Base-by-base conservation (phyloP, 2,329 filamentous ascomycete species). In the Penicillium palitans region DNA sequence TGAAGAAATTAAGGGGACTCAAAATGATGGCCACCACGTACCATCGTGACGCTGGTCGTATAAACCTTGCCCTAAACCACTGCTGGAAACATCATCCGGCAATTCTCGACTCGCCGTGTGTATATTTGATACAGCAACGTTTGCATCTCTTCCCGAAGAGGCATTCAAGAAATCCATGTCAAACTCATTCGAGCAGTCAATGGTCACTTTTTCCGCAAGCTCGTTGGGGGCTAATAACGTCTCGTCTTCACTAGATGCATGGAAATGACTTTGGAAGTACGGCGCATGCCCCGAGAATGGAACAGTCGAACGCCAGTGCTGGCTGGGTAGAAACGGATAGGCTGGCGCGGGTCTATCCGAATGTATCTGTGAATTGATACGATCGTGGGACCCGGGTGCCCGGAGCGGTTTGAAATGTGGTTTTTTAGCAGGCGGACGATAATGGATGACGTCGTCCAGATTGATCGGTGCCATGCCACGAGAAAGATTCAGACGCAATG, bases 361-460 rank as follows among this genome's bases (percentile, higher is more conserved):
- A 49, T 27, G 7, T 50, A 21, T 25, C 46, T 55, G 6, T 55
- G 15, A 50, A 50, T 55, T 2, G 47, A 35, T 35, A 31, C 41
- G 37, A 44, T 24, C 15, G 45, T 50, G 24, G 46, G 47, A 45
- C 21, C 51, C 6, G 15, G 44, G 31, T 33, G n/a, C n/a, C n/a
- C n/a, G n/a, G n/a, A n/a, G 12, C 45, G 15, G 21, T 50, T 50
- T 41, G 8, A 55, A 55, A 42, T 55, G 4, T 50, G 19, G 37
- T 35, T 50, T 55, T 55, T 55, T 49, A 15, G 39, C 8, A 49
- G 37, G 45, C 19, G 45, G 53, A 44, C 45, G 39, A 55, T 55
- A 55, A 49, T 55, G 5, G 53, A 55, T 50, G 9, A 55, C 41
- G 46, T 55, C 15, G 39, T 55, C 53, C 17, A 24, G 53, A 55